phyloP scores from a whole-genome alignment of 345 rosid genomes.

The Populus alba region DNA sequence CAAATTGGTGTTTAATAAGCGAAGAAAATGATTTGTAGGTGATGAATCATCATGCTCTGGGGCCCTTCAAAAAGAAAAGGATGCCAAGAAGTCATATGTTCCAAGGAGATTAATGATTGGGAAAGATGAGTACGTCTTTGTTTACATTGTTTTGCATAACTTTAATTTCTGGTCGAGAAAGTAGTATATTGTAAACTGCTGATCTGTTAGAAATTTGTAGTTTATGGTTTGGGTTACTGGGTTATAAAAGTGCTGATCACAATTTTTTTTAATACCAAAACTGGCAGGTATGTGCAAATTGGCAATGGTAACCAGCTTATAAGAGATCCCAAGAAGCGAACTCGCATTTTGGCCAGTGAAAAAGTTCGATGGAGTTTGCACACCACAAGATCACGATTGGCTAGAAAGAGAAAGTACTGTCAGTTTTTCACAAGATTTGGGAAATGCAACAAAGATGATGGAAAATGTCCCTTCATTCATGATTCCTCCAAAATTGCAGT shows the following conservation, averaged over 20 bases:
- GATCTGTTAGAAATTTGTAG: background rate
- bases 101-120: constrained; percentile 91
- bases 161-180: background rate
- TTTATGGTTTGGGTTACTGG: background rate
- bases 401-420: constrained; percentile 78
- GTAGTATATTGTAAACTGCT: background rate
- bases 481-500: constrained; percentile 91
- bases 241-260: background rate
- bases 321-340: constrained; percentile 90
- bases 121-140: constrained; percentile 79
- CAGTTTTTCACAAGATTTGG: constrained; percentile 98
- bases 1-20: constrained; percentile 1
- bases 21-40: constrained; percentile 35
- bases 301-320: constrained; percentile 94
- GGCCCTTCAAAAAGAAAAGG: constrained; percentile 38
- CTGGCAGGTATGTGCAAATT: constrained; percentile 85
- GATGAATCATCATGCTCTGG: constrained; percentile 47
- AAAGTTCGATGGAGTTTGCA: constrained; percentile 97
- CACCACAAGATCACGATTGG: constrained; percentile 76
- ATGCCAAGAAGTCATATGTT: constrained; percentile 57
- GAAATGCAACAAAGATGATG: constrained; percentile 89
- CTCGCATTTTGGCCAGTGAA: constrained; percentile 87
- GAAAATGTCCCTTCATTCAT: constrained; percentile 88
- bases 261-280: background rate
- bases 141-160: constrained; percentile 2